Percentiles rank a stretch among this genome's conserved stretches.
Evolutionary conservation across 2,329 filamentous ascomycete genomes (phyloP).

Genomic region (Sporothrix euskadiensis): DNA sequence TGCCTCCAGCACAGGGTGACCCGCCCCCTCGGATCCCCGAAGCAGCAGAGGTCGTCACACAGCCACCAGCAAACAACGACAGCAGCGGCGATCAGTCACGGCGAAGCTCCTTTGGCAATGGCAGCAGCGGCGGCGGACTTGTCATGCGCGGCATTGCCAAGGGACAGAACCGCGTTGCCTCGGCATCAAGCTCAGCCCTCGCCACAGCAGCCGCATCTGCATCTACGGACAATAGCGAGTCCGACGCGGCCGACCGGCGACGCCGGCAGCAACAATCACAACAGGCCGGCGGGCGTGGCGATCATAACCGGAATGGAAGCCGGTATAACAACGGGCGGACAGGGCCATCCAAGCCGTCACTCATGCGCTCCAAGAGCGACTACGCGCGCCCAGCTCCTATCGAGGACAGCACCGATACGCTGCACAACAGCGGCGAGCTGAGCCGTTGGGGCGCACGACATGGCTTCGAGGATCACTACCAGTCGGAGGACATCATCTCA

Average conservation of each 20-base stretch:
- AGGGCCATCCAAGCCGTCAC: slow-evolving; percentile 48
- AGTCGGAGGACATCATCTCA: slow-evolving; percentile 84
- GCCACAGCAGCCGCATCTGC: slow-evolving; percentile 10
- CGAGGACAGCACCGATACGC: slow-evolving; percentile 34
- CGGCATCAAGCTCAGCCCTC: neutral
- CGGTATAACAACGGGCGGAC: slow-evolving; percentile 20
- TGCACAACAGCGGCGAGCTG: slow-evolving; percentile 37
- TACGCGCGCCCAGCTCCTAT: slow-evolving; percentile 45
- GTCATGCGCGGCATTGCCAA: slow-evolving; percentile 19
- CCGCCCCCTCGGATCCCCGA: neutral
- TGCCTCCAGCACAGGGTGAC: neutral
- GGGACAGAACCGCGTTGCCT: slow-evolving; percentile 11
- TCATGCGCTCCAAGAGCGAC: slow-evolving; percentile 60
- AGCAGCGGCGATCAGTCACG: slow-evolving; percentile 23
- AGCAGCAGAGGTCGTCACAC: slow-evolving; percentile 5
- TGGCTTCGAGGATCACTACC: slow-evolving; percentile 90
- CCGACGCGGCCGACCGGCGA: slow-evolving; percentile 35
- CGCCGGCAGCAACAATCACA: slow-evolving; percentile 34
- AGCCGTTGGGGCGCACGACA: slow-evolving; percentile 65
- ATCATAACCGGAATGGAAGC: slow-evolving; percentile 22
- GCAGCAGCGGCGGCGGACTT: slow-evolving; percentile 21
- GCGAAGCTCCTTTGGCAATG: slow-evolving; percentile 22
- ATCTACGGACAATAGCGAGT: slow-evolving; percentile 30
- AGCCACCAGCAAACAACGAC: slow-evolving; percentile 16
- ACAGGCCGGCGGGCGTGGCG: slow-evolving; percentile 41